Evolutionary conservation across 192 early-diverging fungal genomes (phyloP).

Genomic region (Backusella morwellensis): DNA sequence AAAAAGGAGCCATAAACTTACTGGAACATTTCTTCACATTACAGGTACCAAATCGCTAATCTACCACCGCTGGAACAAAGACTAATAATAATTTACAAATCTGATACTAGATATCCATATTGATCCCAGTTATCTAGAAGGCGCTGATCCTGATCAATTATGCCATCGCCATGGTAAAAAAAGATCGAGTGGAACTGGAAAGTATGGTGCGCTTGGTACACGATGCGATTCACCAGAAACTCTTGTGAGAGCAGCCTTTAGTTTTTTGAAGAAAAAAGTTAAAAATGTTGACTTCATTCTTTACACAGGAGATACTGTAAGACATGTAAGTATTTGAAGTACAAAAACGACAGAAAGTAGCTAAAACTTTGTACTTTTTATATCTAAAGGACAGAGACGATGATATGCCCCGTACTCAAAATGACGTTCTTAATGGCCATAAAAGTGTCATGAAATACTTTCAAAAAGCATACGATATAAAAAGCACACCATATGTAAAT

Average conservation of each 20-base stretch:
- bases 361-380: neutral
- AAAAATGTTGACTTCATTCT: conserved; percentile 38
- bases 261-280: conserved; percentile 30
- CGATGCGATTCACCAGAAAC: conserved; percentile 37
- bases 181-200: conserved; percentile 26
- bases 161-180: conserved; percentile 32
- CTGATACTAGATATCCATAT: conserved; percentile 39
- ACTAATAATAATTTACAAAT: neutral
- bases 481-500: conserved; percentile 18
- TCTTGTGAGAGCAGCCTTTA: conserved; percentile 27
- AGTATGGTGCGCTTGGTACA: conserved; percentile 34
- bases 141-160: conserved; percentile 26
- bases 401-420: neutral
- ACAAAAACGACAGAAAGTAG: neutral
- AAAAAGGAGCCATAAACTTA: neutral
- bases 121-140: conserved; percentile 29
- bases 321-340: conserved; percentile 31
- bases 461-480: conserved; percentile 4
- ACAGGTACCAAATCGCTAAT: conserved; percentile 25
- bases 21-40: conserved; percentile 34
- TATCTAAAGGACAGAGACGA: conserved; percentile 28
- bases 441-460: conserved; percentile 14
- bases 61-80: neutral
- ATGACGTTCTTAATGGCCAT: conserved; percentile 11
- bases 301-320: conserved; percentile 40